Evolutionary conservation across 140 eudicot genomes (phyloP), one percentile per base, ranked within the genome.

Genomic region (Oenanthe javanica): DNA sequence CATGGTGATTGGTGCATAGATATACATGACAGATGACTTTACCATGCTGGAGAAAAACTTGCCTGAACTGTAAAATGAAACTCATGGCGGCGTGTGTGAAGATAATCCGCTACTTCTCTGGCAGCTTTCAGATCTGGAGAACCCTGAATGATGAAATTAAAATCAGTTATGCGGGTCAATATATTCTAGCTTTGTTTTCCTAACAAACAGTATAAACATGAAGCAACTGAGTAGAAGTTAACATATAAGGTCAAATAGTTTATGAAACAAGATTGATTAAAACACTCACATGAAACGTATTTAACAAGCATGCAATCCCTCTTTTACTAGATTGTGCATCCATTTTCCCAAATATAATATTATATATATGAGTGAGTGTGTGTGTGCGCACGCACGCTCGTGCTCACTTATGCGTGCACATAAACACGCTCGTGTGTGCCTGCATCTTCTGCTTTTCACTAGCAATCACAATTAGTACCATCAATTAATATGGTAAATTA

Each of bases 71-170:
- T 92, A 79, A 95, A 95, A 86, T 91, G 85, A 79, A 95, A 93
- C 86, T 95, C 99, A 81, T 95, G 98, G 91, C 93, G 99, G 55
- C 92, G 95, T 72, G 99, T 95, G 47, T 89, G 90, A 80, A 95
- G 93, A 85, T 91, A 92, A 72, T 92, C 92, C 54, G 99, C 99
- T 55, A 95, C 99, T 83, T 95, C 98, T 86, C 86, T 87, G 42
- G 99, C 99, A 82, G 99, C 99, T 87, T 75, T 66, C 79, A 95
- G 83, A 89, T 95, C 99, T 79, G 99, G 99, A 85, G 99, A 95
- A 84, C 97, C 97, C 98, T 95, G 84, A 64, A 76, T 61, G 69
- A 57, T 46, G 38, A 51, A 77, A 49, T 36, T 23, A 40, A n/a
- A 31, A 79, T 23, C 42, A 9, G 27, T 2, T 48, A 38, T 14